These are phyloP conservation scores for Gossypium mustelinum DNA, from an alignment of 345 rosid species.

Conservation along the genomic window DNA sequence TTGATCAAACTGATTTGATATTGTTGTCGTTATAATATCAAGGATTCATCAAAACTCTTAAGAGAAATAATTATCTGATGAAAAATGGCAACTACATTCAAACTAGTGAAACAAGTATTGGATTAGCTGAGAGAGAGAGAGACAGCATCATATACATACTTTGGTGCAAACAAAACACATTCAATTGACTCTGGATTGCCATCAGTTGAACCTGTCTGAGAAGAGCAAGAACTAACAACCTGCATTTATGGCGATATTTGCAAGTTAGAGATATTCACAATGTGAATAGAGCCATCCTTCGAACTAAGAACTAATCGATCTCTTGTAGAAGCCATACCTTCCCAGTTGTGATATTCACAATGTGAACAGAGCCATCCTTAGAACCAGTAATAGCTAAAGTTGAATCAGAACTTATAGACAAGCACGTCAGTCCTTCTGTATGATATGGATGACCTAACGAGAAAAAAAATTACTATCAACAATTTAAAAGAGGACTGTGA, in stretches of 20 bases:
- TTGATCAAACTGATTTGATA: neutral
- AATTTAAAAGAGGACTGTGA: neutral
- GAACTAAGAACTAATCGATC: conserved; percentile 28
- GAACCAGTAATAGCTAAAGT: conserved; percentile 78
- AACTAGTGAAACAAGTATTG: neutral
- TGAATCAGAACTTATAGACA: conserved; percentile 74
- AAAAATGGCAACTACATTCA: neutral
- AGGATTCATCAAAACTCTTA: neutral
- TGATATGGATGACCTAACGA: conserved; percentile 79
- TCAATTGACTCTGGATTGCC: conserved; percentile 60
- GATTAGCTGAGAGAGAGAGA: neutral
- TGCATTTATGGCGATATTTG: conserved; percentile 31
- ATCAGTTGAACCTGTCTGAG: conserved; percentile 68
- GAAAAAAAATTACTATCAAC: neutral
- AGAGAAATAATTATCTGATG: neutral
- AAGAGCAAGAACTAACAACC: conserved; percentile 70
- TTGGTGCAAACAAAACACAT: conserved; percentile 60
- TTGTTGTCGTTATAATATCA: neutral
- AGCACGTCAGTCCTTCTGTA: conserved; percentile 67
- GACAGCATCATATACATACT: conserved; percentile 30
- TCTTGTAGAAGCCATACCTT: conserved; percentile 42
- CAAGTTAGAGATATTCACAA: conserved; percentile 53
- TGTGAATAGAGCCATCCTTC: conserved; percentile 61
- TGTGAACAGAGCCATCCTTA: conserved; percentile 62
- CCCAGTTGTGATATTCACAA: conserved; percentile 78